Evolutionary conservation across 192 early-diverging fungal species (phyloP), one percentile per base, ranked within the genome.

Genomic region (Martensiomyces pterosporus): DNA sequence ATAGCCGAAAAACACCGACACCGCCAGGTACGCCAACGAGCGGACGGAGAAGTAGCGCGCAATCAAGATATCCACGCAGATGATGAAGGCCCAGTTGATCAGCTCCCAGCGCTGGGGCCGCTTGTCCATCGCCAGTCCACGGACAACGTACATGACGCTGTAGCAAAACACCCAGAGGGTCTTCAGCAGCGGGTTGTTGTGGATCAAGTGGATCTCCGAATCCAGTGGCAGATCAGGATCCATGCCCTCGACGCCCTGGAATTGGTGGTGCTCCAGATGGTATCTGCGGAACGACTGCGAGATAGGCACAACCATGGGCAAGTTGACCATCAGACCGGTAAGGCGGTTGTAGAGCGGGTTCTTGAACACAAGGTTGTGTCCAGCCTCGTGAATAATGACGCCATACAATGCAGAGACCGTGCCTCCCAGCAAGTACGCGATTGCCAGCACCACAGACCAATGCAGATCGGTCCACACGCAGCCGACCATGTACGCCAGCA

Each of bases 181-280:
- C 67, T 90, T 90, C 16, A 80, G 58, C 35, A 83, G 44, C 12
- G 80, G 72, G 58, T 82, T 86, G 52, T 83, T 85, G 19, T 79
- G 76, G 43, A 90, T 83, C 34, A 93, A 52, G 40, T 79, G 76
- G 49, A 81, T 83, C 63, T 98, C 93, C 58, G 85, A 79, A 38
- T 89, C 83, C 5, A 91, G 71, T 1, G 95, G 94, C 15, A 98
- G 77, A 69, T 98, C 94, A 25, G 92, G 88, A 57, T 98, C 94
- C 69, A 84, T 83, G 21, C 91, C 93, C 23, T 85, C 82, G 17
- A 96, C 93, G 8, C 94, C 94, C 68, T 95, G 92, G 74, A 82
- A 94, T 39, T 89, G 86, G 77, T 98, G 94, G 61, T 98, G 94
- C 64, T 96, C 94, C 48, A 96, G 78, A 67, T 98, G 94, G 67